A percentile compares a stretch with the other conserved stretches of the same genome.
Conservation (phyloP, 176 grass and related monocot species). For the Poa pratensis region DNA sequence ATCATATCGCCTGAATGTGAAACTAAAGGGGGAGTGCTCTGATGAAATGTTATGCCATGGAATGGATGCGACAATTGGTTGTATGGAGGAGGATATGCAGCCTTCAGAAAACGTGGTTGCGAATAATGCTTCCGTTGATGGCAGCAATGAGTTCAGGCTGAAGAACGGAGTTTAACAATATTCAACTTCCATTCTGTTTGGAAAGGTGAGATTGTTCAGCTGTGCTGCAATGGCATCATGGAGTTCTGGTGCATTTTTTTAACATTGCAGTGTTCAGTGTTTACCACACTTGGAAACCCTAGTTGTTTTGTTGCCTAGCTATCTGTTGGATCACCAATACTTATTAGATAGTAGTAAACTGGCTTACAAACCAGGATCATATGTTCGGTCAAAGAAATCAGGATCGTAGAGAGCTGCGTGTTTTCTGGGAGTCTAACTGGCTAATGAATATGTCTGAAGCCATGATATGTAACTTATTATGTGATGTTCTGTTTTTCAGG, state of each 20-base stretch:
- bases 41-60: too few relatives aligned
- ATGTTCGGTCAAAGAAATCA: too few relatives aligned
- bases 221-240: neutral
- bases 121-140: too few relatives aligned
- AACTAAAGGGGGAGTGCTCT: too few relatives aligned
- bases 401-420: too few relatives aligned
- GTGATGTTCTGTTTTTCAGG: constrained; percentile 34
- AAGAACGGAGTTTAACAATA: too few relatives aligned
- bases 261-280: neutral
- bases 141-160: too few relatives aligned
- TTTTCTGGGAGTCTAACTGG: neutral
- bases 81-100: too few relatives aligned
- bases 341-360: neutral
- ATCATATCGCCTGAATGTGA: too few relatives aligned
- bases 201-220: neutral
- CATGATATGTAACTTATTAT: neutral
- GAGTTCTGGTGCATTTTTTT: neutral
- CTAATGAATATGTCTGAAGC: neutral
- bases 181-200: neutral
- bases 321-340: neutral
- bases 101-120: too few relatives aligned
- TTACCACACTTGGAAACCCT: neutral
- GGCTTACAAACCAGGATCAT: neutral
- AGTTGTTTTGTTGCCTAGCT: neutral
- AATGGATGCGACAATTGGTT: too few relatives aligned